phyloP scores from a whole-genome alignment of 495 filamentous ascomycete genomes.

The Penicillium salamii region DNA sequence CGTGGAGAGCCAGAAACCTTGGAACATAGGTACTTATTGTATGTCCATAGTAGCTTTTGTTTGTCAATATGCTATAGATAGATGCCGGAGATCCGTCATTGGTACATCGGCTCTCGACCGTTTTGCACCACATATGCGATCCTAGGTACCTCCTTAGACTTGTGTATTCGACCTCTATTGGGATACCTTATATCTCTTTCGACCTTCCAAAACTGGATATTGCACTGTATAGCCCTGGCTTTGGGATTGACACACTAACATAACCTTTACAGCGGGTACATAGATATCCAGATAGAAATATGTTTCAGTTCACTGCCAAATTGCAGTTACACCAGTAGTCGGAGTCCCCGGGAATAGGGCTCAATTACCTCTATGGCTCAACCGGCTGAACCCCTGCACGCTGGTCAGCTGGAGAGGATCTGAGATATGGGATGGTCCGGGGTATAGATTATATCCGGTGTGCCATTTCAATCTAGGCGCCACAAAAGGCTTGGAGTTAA shows the following conservation, averaged over 20 bases:
- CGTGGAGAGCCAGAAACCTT: too few species aligned
- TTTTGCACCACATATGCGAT: not conserved
- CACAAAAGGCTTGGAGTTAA: slow-evolving; percentile 2
- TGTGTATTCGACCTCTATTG: too few species aligned
- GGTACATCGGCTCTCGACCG: slow-evolving; percentile 1
- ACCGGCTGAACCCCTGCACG: not conserved
- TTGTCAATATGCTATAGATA: slow-evolving; percentile 7
- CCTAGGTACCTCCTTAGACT: too few species aligned
- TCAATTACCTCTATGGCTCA: not conserved
- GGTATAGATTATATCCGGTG: not conserved
- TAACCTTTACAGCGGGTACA: too few species aligned
- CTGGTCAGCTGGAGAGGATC: not conserved
- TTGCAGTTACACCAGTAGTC: slow-evolving; percentile 2
- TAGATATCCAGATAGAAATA: not conserved
- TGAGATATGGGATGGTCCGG: not conserved
- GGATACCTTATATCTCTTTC: too few species aligned
- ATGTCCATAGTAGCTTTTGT: not conserved
- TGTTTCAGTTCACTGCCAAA: not conserved
- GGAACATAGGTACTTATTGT: slow-evolving; percentile 1
- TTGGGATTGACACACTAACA: not conserved
- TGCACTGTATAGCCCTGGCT: not conserved
- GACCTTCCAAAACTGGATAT: not conserved
- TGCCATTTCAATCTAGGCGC: not conserved
- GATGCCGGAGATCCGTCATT: slow-evolving; percentile 7
- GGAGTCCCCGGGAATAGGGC: slow-evolving; percentile 1